Evolutionary conservation across 768 basidiomycete genomes (phyloP).

Genomic region (Boletus pseudo-olivaceus): DNA sequence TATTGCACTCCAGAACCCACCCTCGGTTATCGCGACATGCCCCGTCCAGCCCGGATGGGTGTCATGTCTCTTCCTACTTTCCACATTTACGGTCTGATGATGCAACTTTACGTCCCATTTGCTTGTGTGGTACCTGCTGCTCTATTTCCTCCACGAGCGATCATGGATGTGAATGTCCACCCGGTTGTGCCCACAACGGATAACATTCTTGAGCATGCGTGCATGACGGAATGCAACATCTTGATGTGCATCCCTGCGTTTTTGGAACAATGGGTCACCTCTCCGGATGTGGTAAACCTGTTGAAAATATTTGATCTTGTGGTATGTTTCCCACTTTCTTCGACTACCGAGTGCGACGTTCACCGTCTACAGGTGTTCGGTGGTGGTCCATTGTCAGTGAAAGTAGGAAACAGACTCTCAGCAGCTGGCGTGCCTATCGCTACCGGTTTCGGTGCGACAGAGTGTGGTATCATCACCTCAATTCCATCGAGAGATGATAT

Average conservation of each 20-base stretch:
- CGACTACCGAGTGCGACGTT: background rate
- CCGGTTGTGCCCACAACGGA: conserved; percentile 18
- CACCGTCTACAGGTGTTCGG: conserved; percentile 1
- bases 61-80: conserved; percentile 38
- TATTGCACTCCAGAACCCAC: background rate
- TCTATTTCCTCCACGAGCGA: conserved; percentile 31
- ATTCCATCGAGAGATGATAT: conserved; percentile 8
- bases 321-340: background rate
- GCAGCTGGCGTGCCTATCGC: conserved; percentile 13
- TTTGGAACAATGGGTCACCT: conserved; percentile 16
- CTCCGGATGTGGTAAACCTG: background rate
- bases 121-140: conserved; percentile 24
- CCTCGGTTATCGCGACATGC: background rate
- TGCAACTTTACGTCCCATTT: conserved; percentile 32
- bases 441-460: conserved; percentile 18
- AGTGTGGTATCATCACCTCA: conserved; percentile 10
- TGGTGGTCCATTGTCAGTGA: conserved; percentile 12
- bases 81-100: conserved; percentile 35
- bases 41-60: conserved; percentile 12
- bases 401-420: conserved; percentile 12
- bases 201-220: conserved; percentile 15
- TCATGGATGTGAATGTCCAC: background rate
- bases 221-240: conserved; percentile 1
- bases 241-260: conserved; percentile 19
- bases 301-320: conserved; percentile 2